Base-by-base conservation (phyloP, 78 protist species). In the Guillardia theta region DNA sequence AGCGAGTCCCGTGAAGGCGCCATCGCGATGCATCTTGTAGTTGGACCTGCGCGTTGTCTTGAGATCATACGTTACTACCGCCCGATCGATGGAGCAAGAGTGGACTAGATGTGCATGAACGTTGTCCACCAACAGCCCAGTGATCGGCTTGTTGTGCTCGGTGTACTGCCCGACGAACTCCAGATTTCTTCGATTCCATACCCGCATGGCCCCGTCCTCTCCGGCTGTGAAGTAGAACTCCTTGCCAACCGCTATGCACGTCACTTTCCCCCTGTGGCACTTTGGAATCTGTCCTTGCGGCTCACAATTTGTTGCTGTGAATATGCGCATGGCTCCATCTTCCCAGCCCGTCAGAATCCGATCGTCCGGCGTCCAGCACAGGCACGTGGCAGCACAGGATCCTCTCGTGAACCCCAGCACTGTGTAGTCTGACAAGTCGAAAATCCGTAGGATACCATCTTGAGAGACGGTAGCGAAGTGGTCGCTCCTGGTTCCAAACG, bases 171-270 rank as follows among this genome's bases (percentile, higher is more conserved):
- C 54, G 62, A 88, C 6, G 41, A 88, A 88, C 93, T 88, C 76
- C 36, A 48, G 54, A 41, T 21, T 33, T 41, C 93, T 54, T 9
- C 93, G 93, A 5, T 18, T 22, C 93, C 93, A 88, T 64, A 88
- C 93, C 41, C 93, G 54, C 93, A 88, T 33, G n/a, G 76, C 54
- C 36, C 93, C 93, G 93, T 88, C 93, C 70, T 88, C 76, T 30
- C 76, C 93, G 37, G 47, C 93, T 18, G 93, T 88, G 47, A 78
- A 43, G 53, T 24, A 43, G 93, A 45, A 48, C 70, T 88, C 54
- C 53, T 10, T 15, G 44, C 93, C 45, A 54, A 88, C 76, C 93
- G 70, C 93, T 9, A 88, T 33, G 93, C 93, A 48, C 70, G 93
- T 88, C 70, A 88, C 93, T 30, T 27, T 8, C 64, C 93, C 90